Base-by-base conservation (phyloP, 1,284 basidiomycete genomes). In the Vanrija sp. region DNA sequence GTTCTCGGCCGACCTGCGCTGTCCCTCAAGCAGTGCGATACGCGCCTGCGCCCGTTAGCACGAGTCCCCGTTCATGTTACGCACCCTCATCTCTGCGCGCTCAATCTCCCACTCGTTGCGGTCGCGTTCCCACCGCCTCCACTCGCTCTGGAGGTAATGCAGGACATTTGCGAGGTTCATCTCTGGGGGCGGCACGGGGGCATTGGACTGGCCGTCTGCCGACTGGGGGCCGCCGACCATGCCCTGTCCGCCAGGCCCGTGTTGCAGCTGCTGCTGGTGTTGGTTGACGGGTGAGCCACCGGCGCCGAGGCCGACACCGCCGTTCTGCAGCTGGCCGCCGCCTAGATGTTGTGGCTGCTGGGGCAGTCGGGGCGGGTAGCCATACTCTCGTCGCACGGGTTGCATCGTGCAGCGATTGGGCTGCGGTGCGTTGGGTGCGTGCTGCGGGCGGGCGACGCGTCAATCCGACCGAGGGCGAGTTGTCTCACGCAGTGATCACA, bases 51-150 rank as follows among this genome's bases (percentile, higher is more conserved):
- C n/a, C 38, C 12, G 49, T 54, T 41, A 60, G 58, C 36, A 52
- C 36, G 6, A 25, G 6, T 19, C 35, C 47, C 44, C 47, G n/a
- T 47, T 35, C 46, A 42, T 39, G 36, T 16, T 41, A 84, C 87
- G 67, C 65, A 92, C 94, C 81, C 94, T 83, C 92, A 98, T 96
- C 78, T 98, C 95, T 35, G 96, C 95, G 64, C 95, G 82, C 78
- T 98, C 95, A 68, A 99, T 99, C 81, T 98, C 95, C 95, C 94
- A 98, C 77, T 98, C 94, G 75, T 99, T 98, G 67, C 95, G 84
- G 78, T 98, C 94, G 72, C 91, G 86, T 75, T 98, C 94, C 72
- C 92, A 94, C 57, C 91, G 82, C 59, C 96, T 82, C 91, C 94
- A 98, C 81, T 98, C 96, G 49, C 89, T 91, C 78, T 99, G 96